Evolutionary conservation across 192 early-diverging fungal genomes (phyloP), one percentile per base, ranked within the genome.

Genomic region (Backusella liffmaniae): DNA sequence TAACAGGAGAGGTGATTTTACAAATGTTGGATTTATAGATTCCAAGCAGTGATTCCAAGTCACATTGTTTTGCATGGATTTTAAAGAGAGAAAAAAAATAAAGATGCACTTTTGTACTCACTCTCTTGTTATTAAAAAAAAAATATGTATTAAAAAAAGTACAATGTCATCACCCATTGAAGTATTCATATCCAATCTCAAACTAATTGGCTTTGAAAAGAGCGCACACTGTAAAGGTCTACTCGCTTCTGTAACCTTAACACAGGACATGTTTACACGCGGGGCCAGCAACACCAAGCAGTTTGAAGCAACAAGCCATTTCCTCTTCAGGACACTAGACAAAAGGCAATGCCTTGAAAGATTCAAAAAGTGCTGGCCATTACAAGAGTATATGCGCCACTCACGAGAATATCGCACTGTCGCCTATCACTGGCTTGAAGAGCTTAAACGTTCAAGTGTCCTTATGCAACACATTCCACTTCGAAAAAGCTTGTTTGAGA

Each of bases 241-340:
- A 13, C 66, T 67, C 59, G 26, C 56, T 29, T 30, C 34, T 0
- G 70, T 73, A 10, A 29, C n/a, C 4, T 30, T 73, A n/a, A 37
- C 16, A 5, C 18, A 36, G 3, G 65, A 77, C 49, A 66, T 70
- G 41, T 73, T 73, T 56, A 65, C 67, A 15, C 67, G 56, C 36
- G 51, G 41, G 41, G 74, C 79, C 29, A 59, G 67, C 32, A 80
- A 80, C 69, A 72, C 42, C 3, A 75, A 53, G 35, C 74, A 74
- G n/a, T 80, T 80, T 49, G 79, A 80, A 56, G n/a, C 53, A 18
- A 80, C 75, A 2, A 76, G 74, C 13, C 70, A 75, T 75, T 80
- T 80, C 46, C 41, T 80, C 6, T 80, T 80, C 70, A 68, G 65
- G 16, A 71, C 67, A 9, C 36, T 80, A 6, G 71, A 80, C 65